phyloP scores from a whole-genome alignment of 176 grass and related monocot species.

The Oryza punctata region DNA sequence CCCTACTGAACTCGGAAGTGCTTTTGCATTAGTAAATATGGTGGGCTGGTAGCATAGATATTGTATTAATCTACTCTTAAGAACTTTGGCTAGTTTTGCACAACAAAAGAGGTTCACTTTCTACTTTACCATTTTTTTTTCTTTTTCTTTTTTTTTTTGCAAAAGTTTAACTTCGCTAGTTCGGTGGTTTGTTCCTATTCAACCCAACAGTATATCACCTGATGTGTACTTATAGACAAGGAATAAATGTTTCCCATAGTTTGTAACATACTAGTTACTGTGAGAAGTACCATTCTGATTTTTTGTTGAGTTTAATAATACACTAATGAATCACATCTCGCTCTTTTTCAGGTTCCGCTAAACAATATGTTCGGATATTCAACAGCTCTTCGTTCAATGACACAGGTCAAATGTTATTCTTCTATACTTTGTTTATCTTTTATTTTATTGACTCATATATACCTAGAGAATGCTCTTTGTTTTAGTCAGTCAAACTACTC shows the following conservation, averaged over 20 bases:
- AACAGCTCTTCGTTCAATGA: slow-evolving; percentile 85
- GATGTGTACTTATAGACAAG: too few relatives aligned
- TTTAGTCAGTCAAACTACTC: neutral
- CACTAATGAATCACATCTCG: neutral
- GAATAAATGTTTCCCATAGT: neutral
- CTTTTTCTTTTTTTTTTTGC: neutral
- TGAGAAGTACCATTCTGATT: neutral
- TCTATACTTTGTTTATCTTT: neutral
- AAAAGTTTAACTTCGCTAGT: too few relatives aligned
- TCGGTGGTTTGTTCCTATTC: too few relatives aligned
- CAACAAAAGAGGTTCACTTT: neutral
- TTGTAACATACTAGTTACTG: neutral
- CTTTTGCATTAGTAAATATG: neutral
- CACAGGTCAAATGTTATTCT: slow-evolving; percentile 61
- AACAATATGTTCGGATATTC: slow-evolving; percentile 99
- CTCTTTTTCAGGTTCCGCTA: slow-evolving; percentile 75
- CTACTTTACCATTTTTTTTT: too few relatives aligned
- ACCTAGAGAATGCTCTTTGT: neutral
- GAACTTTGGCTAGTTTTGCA: slow-evolving; percentile 5
- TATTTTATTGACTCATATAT: slow-evolving; percentile 4
- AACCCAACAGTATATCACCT: too few relatives aligned
- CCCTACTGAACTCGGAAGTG: neutral
- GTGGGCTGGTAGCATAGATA: neutral
- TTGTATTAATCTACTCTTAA: slow-evolving; percentile 18
- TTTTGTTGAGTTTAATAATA: slow-evolving; percentile 12